These are phyloP conservation scores for Colletotrichum siamense DNA, from an alignment of 2,329 filamentous ascomycete species.

Conservation along the genomic window DNA sequence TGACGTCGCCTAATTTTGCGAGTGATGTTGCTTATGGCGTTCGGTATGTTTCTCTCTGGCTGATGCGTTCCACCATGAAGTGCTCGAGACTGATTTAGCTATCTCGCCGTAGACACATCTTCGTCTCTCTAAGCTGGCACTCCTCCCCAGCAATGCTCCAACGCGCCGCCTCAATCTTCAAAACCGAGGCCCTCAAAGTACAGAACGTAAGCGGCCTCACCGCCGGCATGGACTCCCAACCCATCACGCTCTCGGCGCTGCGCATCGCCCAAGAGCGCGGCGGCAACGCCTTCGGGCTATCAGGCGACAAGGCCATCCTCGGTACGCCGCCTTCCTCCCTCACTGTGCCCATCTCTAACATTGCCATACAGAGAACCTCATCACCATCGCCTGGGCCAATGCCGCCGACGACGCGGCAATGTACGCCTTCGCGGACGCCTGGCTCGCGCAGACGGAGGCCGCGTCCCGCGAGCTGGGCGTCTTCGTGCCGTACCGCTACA, in stretches of 20 bases:
- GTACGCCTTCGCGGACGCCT: not conserved
- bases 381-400: not conserved
- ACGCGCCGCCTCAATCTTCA: not conserved
- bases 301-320: not conserved
- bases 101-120: not conserved
- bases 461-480: not conserved
- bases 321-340: not conserved
- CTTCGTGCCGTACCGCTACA: not conserved
- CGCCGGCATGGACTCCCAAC: not conserved
- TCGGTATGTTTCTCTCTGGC: not conserved
- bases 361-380: not conserved
- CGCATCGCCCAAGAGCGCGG: not conserved
- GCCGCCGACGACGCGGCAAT: not conserved
- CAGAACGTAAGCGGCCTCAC: not conserved
- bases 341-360: not conserved
- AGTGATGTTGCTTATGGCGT: not conserved
- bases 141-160: not conserved
- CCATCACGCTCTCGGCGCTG: not conserved
- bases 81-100: too few species aligned
- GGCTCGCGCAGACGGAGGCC: not conserved
- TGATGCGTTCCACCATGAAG: too few species aligned
- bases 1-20: not conserved
- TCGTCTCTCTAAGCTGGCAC: not conserved
- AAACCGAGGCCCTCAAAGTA: not conserved
- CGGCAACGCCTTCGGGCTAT: not conserved